Conservation (phyloP, 2,329 filamentous ascomycete species). For the Aureobasidium uvarum region DNA sequence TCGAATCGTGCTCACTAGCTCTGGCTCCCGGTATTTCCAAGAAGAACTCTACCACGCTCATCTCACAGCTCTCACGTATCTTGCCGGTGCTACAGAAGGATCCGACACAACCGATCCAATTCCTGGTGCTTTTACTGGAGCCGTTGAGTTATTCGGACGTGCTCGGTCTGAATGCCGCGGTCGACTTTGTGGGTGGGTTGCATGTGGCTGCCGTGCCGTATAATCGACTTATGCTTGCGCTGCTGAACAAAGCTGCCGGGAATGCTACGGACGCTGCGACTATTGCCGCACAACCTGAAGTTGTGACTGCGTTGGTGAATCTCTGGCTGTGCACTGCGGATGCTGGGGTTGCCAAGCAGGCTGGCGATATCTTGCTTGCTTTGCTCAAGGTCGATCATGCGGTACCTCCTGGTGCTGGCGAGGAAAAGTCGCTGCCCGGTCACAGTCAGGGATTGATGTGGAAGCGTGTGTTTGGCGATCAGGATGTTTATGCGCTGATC, state of each 20-base stretch:
- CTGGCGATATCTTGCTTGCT: slow-evolving; percentile 53
- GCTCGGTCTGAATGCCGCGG: slow-evolving; percentile 47
- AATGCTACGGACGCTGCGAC: slow-evolving; percentile 56
- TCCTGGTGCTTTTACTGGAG: slow-evolving; percentile 51
- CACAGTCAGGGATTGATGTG: slow-evolving; percentile 56
- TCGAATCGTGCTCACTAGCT: slow-evolving; percentile 53
- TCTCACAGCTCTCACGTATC: slow-evolving; percentile 51
- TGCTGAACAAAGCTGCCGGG: slow-evolving; percentile 57
- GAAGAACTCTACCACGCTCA: slow-evolving; percentile 37
- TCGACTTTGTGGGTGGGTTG: slow-evolving; percentile 58
- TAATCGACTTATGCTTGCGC: slow-evolving; percentile 55
- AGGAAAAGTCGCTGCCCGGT: slow-evolving; percentile 31
- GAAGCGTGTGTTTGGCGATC: slow-evolving; percentile 61
- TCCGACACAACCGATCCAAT: slow-evolving; percentile 54
- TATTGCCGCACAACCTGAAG: slow-evolving; percentile 56
- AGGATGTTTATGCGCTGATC: slow-evolving; percentile 56
- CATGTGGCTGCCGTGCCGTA: slow-evolving; percentile 50
- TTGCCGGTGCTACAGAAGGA: slow-evolving; percentile 57
- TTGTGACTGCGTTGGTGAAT: slow-evolving; percentile 55
- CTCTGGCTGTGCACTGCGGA: slow-evolving; percentile 59
- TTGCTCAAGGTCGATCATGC: slow-evolving; percentile 53
- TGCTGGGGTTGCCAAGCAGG: slow-evolving; percentile 55
- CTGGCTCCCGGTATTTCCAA: slow-evolving; percentile 42
- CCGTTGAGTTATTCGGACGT: slow-evolving; percentile 53
- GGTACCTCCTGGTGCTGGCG: slow-evolving; percentile 36